Evolutionary conservation across 2,329 filamentous ascomycete species (phyloP).

Genomic region (Trichoderma sp.): DNA sequence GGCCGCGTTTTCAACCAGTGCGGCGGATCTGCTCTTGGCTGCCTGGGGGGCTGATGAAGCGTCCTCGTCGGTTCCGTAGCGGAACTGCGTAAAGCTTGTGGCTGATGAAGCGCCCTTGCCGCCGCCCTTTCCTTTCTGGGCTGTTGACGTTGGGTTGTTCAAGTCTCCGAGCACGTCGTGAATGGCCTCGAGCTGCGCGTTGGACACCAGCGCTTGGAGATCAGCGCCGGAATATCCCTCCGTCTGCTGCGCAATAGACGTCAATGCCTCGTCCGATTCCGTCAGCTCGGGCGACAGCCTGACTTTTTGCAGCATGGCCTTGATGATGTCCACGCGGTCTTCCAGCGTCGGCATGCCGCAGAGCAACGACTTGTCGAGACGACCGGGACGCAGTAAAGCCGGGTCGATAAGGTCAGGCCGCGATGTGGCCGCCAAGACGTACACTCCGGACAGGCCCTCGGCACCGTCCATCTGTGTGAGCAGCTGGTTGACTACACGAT

Average conservation of each 20-base stretch:
- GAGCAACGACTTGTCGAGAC: conserved; percentile 88
- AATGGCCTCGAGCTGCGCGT: conserved; percentile 94
- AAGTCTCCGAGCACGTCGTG: conserved; percentile 75
- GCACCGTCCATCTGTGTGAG: conserved; percentile 99
- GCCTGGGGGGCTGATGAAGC: conserved; percentile 42
- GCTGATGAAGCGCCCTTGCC: conserved; percentile 39
- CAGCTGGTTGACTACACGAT: conserved; percentile 96
- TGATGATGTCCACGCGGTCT: conserved; percentile 86
- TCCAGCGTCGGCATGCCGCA: conserved; percentile 82
- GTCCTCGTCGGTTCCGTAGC: conserved; percentile 66
- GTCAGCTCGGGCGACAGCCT: conserved; percentile 69
- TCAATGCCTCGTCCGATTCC: conserved; percentile 56
- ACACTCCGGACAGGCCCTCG: conserved; percentile 91
- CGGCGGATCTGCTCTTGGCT: conserved; percentile 53
- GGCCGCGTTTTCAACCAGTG: conserved; percentile 72
- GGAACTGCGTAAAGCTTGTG: conserved; percentile 77
- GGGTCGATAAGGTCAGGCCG: conserved; percentile 95
- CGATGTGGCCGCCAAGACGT: conserved; percentile 92
- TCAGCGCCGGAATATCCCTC: conserved; percentile 94
- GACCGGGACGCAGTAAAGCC: conserved; percentile 84
- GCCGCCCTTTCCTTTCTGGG: conserved; percentile 39
- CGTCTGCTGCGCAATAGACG: conserved; percentile 76
- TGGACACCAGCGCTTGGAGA: conserved; percentile 91
- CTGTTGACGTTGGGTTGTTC: conserved; percentile 50
- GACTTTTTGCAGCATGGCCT: conserved; percentile 79